A percentile compares a stretch with the other conserved stretches of the same genome.
phyloP scores from a whole-genome alignment of 352 stramenopile species.

The Pythium dissimile region DNA sequence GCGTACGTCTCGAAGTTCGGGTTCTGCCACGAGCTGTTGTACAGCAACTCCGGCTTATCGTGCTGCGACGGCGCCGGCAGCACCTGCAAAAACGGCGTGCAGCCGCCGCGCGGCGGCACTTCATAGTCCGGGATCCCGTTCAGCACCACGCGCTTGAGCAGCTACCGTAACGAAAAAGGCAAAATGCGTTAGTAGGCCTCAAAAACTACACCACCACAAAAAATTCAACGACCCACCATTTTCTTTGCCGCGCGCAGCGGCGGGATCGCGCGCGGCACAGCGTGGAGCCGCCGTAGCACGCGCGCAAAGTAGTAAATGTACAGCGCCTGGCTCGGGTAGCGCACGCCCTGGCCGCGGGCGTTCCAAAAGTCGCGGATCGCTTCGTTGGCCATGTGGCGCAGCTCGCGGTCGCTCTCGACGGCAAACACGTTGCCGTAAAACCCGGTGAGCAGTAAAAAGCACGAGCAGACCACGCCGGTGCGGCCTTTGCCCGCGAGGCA shows the following conservation, averaged over 20 bases:
- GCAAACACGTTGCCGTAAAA: conserved; percentile 74
- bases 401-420: conserved; percentile 54
- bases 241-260: conserved; percentile 49
- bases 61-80: conserved; percentile 25
- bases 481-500: conserved; percentile 78
- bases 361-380: conserved; percentile 79
- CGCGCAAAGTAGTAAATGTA: conserved; percentile 90
- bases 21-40: conserved; percentile 37
- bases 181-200: neutral
- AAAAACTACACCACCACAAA: neutral
- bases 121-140: conserved; percentile 80
- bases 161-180: conserved; percentile 11
- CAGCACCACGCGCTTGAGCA: conserved; percentile 54
- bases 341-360: conserved; percentile 71
- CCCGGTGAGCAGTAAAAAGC: conserved; percentile 71
- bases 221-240: conserved; percentile 24
- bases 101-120: conserved; percentile 33
- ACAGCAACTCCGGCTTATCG: conserved; percentile 22
- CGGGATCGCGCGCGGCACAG: conserved; percentile 55
- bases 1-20: conserved; percentile 28
- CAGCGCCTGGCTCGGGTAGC: conserved; percentile 76
- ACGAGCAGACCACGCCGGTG: conserved; percentile 81
- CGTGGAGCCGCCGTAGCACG: conserved; percentile 44
- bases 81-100: conserved; percentile 29
- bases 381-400: conserved; percentile 58